Conservation (phyloP, 1,284 basidiomycete genomes). For the Tylopilus sp. region DNA sequence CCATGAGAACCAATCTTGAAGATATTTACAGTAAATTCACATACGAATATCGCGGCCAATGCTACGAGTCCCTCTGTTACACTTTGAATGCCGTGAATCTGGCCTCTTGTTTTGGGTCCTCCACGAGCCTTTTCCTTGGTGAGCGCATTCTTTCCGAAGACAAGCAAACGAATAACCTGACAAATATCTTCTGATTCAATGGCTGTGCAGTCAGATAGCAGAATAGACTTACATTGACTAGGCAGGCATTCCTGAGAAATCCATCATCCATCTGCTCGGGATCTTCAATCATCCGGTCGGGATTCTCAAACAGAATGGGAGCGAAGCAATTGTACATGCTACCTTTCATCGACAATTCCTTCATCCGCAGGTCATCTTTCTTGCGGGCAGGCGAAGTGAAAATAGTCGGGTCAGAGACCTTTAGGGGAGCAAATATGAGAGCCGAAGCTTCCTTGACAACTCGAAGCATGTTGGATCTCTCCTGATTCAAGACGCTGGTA, state of each 20-base stretch:
- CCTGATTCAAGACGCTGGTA: background rate
- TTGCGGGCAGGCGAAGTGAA: background rate
- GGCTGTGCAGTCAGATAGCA: background rate
- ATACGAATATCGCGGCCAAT: background rate
- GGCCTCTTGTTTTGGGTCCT: constrained; percentile 3
- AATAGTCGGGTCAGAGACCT: background rate
- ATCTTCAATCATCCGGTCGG: background rate
- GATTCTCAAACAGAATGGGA: constrained; percentile 2
- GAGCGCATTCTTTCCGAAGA: constrained; percentile 8
- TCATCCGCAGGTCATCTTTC: background rate
- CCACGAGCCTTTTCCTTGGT: constrained; percentile 2
- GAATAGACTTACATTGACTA: constrained; percentile 2
- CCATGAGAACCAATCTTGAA: background rate
- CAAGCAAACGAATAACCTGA: constrained; percentile 6
- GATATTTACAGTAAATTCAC: background rate
- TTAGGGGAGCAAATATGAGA: constrained; percentile 10
- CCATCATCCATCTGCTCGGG: background rate
- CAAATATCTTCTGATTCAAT: background rate
- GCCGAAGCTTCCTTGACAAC: constrained; percentile 9
- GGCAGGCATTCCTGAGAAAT: constrained; percentile 5
- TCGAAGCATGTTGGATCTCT: constrained; percentile 16
- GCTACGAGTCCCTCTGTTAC: constrained; percentile 12
- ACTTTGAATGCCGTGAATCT: background rate
- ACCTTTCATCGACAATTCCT: constrained; percentile 1
- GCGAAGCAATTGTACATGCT: background rate